phyloP scores from a whole-genome alignment of 2,329 filamentous ascomycete genomes.

The Talaromyces sp. region DNA sequence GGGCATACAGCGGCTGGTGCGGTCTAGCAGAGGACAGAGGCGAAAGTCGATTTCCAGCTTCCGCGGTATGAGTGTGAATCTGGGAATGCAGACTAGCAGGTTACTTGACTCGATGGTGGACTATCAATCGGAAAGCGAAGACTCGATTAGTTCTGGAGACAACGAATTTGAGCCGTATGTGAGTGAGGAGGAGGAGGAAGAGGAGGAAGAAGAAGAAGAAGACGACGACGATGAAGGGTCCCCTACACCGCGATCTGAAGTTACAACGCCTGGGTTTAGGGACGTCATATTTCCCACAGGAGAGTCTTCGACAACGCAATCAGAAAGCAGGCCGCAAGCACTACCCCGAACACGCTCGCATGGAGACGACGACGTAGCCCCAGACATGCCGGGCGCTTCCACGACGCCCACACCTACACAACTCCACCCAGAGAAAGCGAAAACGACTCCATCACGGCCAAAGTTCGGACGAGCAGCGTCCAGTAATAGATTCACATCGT shows the following conservation, averaged over 20 bases:
- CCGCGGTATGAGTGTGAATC: conserved; percentile 55
- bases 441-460: conserved; percentile 18
- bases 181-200: conserved; percentile 23
- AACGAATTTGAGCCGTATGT: conserved; percentile 38
- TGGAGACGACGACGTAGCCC: not conserved
- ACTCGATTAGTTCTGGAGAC: conserved; percentile 35
- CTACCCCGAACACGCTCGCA: not conserved
- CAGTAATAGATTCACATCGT: conserved; percentile 59
- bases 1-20: conserved; percentile 58
- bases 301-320: not conserved
- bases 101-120: conserved; percentile 59
- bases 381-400: not conserved
- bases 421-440: not conserved
- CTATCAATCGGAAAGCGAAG: conserved; percentile 44
- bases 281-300: not conserved
- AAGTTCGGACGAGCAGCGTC: conserved; percentile 25
- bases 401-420: not conserved
- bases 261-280: conserved; percentile 1
- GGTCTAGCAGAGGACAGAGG: conserved; percentile 48
- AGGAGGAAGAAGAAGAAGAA: conserved; percentile 12
- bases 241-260: conserved; percentile 4
- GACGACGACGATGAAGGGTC: conserved; percentile 9
- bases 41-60: conserved; percentile 45
- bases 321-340: not conserved
- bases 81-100: conserved; percentile 72